Base-by-base conservation (phyloP, 805 yeast species). In the Cyberlindnera xishuangbannaensis region DNA sequence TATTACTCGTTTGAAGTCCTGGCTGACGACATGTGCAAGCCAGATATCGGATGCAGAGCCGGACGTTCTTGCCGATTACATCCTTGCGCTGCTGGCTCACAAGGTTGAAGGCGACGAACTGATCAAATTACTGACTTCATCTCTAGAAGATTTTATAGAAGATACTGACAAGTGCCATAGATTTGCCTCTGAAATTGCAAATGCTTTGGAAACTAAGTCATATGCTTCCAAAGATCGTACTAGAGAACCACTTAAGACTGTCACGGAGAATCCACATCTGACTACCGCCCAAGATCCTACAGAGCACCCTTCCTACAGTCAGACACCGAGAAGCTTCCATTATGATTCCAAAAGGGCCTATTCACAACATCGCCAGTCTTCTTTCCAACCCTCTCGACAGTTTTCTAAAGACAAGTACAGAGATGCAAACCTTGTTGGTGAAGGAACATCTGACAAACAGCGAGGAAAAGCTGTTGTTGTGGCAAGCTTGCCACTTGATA, bases 401-500 rank as follows among this genome's bases (percentile, higher is more conserved):
- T n/a, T n/a, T n/a, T 9, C 23, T 9, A 9, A 9, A 20, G 25
- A 19, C 6, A n/a, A 26, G 23, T n/a, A 10, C 10, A 24, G 14
- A 20, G 36, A 21, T n/a, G 27, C 18, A n/a, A 33, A 34, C 19
- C 27, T 22, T 27, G 40, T 24, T 18, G 34, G 41, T 48, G 25
- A 23, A 14, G 27, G 41, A 3, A 27, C 37, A 9, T 27, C 41
- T 7, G 26, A 10, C n/a, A 25, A 17, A 19, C 34, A 36, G 10
- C 39, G 25, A 6, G 47, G 49, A 4, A 46, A 33, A 10, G 31
- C 31, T 3, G 24, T 69, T 5, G 52, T 69, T 2, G 61, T 70
- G 7, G 69, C 70, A 19, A 59, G 61, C 27, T 33, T 69, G 8
- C 76, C 76, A 12, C 46, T 45, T 3, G 73, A 69, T 23, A 55